Percentiles rank a stretch among this genome's conserved stretches.
Conservation (phyloP, 2,329 filamentous ascomycete genomes). For the Aspergillus brunneoviolaceus region DNA sequence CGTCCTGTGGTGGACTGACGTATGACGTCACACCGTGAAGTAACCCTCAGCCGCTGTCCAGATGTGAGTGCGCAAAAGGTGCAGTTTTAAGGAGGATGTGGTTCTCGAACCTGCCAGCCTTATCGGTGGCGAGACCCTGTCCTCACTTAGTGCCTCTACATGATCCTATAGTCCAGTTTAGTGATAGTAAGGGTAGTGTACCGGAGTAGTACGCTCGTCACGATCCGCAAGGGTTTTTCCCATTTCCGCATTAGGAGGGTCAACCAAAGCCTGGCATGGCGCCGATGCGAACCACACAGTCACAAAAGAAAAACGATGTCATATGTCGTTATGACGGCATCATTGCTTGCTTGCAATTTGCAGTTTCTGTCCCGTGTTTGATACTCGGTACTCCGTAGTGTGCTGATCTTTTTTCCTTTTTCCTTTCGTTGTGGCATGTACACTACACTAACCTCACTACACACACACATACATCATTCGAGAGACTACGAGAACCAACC, state of each 20-base stretch:
- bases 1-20: background rate
- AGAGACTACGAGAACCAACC: too few species aligned
- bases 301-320: background rate
- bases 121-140: background rate
- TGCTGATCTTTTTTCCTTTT: background rate
- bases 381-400: background rate
- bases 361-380: slow-evolving; percentile 7
- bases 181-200: too few species aligned
- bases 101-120: background rate
- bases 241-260: background rate
- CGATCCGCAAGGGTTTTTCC: background rate
- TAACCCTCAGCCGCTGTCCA: too few species aligned
- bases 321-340: slow-evolving; percentile 20
- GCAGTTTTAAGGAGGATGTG: background rate
- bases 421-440: background rate
- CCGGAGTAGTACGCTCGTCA: background rate
- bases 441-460: too few species aligned
- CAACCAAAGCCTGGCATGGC: background rate
- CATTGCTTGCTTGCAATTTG: background rate
- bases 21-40: background rate
- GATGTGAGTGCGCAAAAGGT: background rate
- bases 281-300: too few species aligned
- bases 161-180: too few species aligned
- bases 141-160: too few species aligned
- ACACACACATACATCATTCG: slow-evolving; percentile 8